phyloP scores from a whole-genome alignment of 176 grass and related monocot genomes.

The Microstegium vimineum region DNA sequence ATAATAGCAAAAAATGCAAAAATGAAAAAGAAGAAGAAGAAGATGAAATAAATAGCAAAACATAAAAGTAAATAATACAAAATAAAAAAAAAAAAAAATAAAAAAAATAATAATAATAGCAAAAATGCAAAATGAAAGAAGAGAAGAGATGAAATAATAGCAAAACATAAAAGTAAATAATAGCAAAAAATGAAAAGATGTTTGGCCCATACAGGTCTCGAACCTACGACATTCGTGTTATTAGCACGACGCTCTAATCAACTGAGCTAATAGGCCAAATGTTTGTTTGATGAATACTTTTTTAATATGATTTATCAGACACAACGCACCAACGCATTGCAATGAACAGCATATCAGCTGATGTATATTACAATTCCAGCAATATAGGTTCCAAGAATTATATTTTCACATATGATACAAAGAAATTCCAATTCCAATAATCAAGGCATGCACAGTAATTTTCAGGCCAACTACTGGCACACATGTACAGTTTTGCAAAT shows the following conservation, averaged over 20 bases:
- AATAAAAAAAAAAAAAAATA: no score
- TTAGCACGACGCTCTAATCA: conserved; percentile 92
- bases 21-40: no score
- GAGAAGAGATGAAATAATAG: no score
- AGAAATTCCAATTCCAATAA: conserved; percentile 42
- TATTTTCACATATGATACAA: conserved; percentile 13
- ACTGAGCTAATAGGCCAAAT: conserved; percentile 55
- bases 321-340: neutral
- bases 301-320: no score
- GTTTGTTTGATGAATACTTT: no score
- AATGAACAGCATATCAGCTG: neutral
- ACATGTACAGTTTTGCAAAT: conserved; percentile 18
- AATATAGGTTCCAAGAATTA: conserved; percentile 11
- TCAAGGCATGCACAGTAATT: conserved; percentile 31
- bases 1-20: no score
- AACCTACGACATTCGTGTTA: conserved; percentile 92
- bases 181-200: no score
- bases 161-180: no score
- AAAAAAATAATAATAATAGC: no score
- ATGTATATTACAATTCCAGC: neutral
- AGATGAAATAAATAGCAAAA: no score
- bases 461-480: conserved; percentile 11
- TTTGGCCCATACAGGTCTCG: conserved; percentile 83
- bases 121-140: no score
- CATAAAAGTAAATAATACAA: no score